Conservation (phyloP, 129 eudicot genomes). For the Centella asiatica region DNA sequence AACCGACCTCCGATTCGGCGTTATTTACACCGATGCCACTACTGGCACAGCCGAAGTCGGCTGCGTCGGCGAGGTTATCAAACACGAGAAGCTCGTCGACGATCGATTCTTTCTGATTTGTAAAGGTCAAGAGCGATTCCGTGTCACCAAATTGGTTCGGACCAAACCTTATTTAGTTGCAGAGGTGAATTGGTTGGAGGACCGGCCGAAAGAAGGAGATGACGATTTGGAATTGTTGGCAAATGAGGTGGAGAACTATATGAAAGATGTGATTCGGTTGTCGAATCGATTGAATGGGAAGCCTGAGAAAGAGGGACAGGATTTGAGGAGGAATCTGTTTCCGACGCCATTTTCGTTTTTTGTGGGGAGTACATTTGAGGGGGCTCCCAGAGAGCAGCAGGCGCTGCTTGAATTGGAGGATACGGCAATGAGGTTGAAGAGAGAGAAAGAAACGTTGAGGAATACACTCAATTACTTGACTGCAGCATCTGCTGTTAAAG, state of each 20-base stretch:
- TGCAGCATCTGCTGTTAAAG: conserved; percentile 87
- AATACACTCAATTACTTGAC: conserved; percentile 75
- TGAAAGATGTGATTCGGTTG: conserved; percentile 80
- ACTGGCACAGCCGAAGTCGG: conserved; percentile 82
- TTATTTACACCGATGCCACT: conserved; percentile 63
- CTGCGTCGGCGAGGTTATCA: conserved; percentile 87
- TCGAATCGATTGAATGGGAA: conserved; percentile 80
- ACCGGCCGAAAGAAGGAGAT: conserved; percentile 56
- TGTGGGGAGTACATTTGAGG: conserved; percentile 90
- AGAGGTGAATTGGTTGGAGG: conserved; percentile 78
- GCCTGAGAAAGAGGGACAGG: conserved; percentile 64
- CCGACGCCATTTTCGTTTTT: conserved; percentile 93
- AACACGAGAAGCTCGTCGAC: conserved; percentile 77
- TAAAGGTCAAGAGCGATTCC: conserved; percentile 83
- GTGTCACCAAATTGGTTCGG: conserved; percentile 47
- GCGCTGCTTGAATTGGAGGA: conserved; percentile 88
- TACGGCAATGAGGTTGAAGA: conserved; percentile 64
- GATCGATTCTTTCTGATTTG: conserved; percentile 78
- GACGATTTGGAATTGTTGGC: conserved; percentile 67
- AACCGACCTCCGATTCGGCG: conserved; percentile 88
- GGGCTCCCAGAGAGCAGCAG: conserved; percentile 94
- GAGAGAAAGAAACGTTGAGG: conserved; percentile 85
- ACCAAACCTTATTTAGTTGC: conserved; percentile 79
- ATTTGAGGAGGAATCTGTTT: conserved; percentile 71
- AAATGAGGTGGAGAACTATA: conserved; percentile 57